Percentiles rank a stretch among this genome's conserved stretches.
Conservation (phyloP, 768 basidiomycete species). For the Mrakia blollopis region DNA sequence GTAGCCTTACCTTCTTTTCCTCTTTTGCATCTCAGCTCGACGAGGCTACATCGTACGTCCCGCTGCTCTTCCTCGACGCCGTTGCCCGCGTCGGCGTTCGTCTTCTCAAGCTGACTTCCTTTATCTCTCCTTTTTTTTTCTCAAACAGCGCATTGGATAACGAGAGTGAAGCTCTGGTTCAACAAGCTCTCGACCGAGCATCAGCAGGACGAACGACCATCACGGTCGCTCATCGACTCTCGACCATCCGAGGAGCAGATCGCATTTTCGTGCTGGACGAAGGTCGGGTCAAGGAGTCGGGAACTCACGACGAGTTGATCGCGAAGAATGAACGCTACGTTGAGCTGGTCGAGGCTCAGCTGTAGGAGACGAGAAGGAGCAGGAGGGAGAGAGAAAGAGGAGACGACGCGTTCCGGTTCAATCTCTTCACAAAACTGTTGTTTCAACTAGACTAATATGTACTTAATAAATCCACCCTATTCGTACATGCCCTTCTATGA, state of each 20-base stretch:
- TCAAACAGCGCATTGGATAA: slow-evolving; percentile 38
- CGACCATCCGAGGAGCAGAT: slow-evolving; percentile 27
- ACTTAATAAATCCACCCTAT: too few relatives aligned
- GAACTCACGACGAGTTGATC: slow-evolving; percentile 41
- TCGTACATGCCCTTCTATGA: too few relatives aligned
- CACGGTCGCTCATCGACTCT: slow-evolving; percentile 42
- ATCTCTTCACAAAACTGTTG: background rate
- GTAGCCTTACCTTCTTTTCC: background rate
- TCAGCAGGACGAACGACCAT: slow-evolving; percentile 39
- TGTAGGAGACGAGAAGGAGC: background rate
- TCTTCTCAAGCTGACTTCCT: background rate
- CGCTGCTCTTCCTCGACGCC: background rate
- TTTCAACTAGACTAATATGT: too few relatives aligned
- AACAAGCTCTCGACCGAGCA: slow-evolving; percentile 40
- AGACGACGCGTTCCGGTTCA: background rate
- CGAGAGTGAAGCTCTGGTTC: slow-evolving; percentile 39
- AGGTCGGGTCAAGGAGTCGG: slow-evolving; percentile 39
- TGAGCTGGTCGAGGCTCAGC: slow-evolving; percentile 33
- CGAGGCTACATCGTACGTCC: background rate
- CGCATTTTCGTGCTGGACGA: slow-evolving; percentile 42
- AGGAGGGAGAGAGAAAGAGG: background rate
- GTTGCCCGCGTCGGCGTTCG: background rate
- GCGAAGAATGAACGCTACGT: slow-evolving; percentile 38
- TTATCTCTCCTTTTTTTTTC: background rate
- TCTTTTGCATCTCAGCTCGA: background rate